These are phyloP conservation scores for Aspergillus calidoustus DNA, from an alignment of 2,329 filamentous ascomycete genomes.

Conservation along the genomic window DNA sequence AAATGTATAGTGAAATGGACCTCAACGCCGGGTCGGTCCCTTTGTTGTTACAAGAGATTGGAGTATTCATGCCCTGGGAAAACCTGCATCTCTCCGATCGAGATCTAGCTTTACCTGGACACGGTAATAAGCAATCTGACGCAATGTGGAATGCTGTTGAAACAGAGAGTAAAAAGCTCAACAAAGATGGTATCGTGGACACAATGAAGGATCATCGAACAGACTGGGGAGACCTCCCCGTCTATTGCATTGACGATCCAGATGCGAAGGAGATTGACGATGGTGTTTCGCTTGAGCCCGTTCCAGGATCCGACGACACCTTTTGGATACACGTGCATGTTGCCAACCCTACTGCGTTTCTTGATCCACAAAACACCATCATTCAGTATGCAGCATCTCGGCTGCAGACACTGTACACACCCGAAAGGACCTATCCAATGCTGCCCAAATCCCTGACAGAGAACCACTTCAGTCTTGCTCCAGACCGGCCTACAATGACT, in stretches of 20 bases:
- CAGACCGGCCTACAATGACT: constrained; percentile 61
- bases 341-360: constrained; percentile 67
- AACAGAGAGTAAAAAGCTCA: constrained; percentile 30
- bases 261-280: constrained; percentile 66
- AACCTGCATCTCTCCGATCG: constrained; percentile 58
- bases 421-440: constrained; percentile 62
- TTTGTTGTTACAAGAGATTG: constrained; percentile 65
- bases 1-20: constrained; percentile 56
- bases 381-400: constrained; percentile 61
- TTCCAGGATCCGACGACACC: constrained; percentile 48
- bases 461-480: constrained; percentile 58
- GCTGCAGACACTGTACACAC: constrained; percentile 57
- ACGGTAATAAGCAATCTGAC: constrained; percentile 40
- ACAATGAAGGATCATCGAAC: constrained; percentile 60
- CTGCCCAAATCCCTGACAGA: constrained; percentile 56
- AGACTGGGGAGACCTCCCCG: constrained; percentile 61
- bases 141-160: constrained; percentile 37
- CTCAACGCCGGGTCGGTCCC: constrained; percentile 46
- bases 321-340: constrained; percentile 67
- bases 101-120: constrained; percentile 56
- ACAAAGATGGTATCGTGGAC: constrained; percentile 49
- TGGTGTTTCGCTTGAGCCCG: constrained; percentile 61
- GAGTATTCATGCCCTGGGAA: constrained; percentile 63
- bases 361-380: constrained; percentile 55
- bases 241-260: constrained; percentile 64